Conservation (phyloP, 2,329 filamentous ascomycete genomes). For the Ilyonectria robusta region DNA sequence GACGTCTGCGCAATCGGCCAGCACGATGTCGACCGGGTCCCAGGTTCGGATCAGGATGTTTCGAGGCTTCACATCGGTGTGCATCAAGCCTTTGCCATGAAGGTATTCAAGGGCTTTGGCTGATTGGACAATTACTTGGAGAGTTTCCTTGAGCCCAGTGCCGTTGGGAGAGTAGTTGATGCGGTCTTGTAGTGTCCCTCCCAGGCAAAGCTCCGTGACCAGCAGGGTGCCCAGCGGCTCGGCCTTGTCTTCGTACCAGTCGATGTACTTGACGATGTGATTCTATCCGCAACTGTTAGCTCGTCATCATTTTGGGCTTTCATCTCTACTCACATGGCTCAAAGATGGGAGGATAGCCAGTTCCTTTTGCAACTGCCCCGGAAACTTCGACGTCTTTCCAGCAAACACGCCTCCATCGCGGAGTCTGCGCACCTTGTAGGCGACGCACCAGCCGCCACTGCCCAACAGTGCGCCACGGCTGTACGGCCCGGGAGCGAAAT, state of each 20-base stretch:
- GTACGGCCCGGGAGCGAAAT: constrained; percentile 40
- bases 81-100: constrained; percentile 42
- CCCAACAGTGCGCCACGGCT: constrained; percentile 45
- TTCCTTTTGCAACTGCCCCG: constrained; percentile 44
- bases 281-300: constrained; percentile 35
- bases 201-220: constrained; percentile 50
- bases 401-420: constrained; percentile 47
- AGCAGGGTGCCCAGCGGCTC: constrained; percentile 41
- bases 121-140: constrained; percentile 44
- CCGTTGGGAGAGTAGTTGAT: constrained; percentile 44
- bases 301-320: not conserved
- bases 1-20: constrained; percentile 52
- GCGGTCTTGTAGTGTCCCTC: constrained; percentile 46
- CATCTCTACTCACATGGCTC: constrained; percentile 44
- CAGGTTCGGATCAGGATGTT: constrained; percentile 51
- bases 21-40: constrained; percentile 47
- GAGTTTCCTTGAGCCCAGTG: constrained; percentile 34
- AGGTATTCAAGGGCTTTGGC: constrained; percentile 47
- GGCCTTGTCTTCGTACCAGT: constrained; percentile 44
- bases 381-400: constrained; percentile 46
- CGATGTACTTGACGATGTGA: constrained; percentile 48
- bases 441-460: constrained; percentile 46
- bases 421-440: constrained; percentile 48
- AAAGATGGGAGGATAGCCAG: constrained; percentile 39
- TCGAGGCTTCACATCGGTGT: constrained; percentile 51